Evolutionary conservation across 2,329 filamentous ascomycete species (phyloP).

Genomic region (Penicillium sp.): DNA sequence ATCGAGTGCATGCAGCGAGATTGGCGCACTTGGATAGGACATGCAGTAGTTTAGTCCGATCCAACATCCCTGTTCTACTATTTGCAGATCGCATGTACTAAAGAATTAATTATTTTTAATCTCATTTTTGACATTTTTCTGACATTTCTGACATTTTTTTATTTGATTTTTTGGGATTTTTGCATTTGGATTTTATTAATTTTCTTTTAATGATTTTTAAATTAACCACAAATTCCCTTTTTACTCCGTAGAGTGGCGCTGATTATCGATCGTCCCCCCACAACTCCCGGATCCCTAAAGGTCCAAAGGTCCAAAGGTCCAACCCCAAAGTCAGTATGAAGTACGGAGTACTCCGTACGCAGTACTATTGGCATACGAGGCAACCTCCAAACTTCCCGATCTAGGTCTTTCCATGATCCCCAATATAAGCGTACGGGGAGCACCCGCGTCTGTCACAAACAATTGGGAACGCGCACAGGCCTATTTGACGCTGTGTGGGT

Average conservation of each 20-base stretch:
- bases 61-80: conserved; percentile 21
- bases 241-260: conserved; percentile 9
- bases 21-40: conserved; percentile 11
- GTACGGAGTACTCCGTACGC: too few species aligned
- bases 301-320: not conserved
- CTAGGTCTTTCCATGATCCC: not conserved
- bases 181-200: too few species aligned
- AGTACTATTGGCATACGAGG: not conserved
- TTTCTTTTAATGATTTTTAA: not conserved
- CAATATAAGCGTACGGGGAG: not conserved
- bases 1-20: conserved; percentile 21
- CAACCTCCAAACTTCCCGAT: not conserved
- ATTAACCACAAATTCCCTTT: conserved; percentile 2
- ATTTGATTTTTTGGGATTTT: too few species aligned
- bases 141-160: too few species aligned
- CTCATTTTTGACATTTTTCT: not conserved
- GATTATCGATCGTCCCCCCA: conserved; percentile 21
- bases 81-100: conserved; percentile 19
- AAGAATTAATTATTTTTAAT: conserved; percentile 5
- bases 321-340: not conserved
- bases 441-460: not conserved
- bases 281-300: not conserved
- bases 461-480: conserved; percentile 11
- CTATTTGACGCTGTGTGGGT: conserved; percentile 19
- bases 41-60: conserved; percentile 24